phyloP scores from a whole-genome alignment of 495 filamentous ascomycete species.

The Neurospora cerealis region DNA sequence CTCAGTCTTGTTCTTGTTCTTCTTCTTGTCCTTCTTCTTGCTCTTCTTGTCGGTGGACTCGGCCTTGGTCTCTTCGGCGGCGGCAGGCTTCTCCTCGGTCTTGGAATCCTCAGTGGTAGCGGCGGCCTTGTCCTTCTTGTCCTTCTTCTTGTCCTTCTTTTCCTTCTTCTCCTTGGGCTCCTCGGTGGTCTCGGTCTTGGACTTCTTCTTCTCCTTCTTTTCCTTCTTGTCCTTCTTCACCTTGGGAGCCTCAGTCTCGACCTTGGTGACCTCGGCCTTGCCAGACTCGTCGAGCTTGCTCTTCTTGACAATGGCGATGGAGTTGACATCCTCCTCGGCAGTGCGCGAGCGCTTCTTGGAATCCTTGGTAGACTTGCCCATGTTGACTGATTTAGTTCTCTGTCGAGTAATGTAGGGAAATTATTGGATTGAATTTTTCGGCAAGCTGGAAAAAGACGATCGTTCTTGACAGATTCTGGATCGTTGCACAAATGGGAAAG shows the following conservation, averaged over 20 bases:
- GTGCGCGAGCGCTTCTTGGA: conserved; percentile 25
- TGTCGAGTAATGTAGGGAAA: not conserved
- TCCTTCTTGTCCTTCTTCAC: conserved; percentile 29
- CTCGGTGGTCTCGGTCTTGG: conserved; percentile 17
- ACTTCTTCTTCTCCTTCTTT: conserved; percentile 13
- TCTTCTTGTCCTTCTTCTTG: conserved; percentile 18
- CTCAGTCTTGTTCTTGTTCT: conserved; percentile 8
- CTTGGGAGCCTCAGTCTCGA: conserved; percentile 21
- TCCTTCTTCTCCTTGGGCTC: conserved; percentile 14
- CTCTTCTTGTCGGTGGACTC: conserved; percentile 25
- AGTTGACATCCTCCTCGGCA: conserved; percentile 19
- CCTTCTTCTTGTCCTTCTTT: conserved; percentile 33
- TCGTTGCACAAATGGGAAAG: not conserved
- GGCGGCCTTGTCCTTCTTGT: conserved; percentile 35
- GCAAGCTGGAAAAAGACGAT: not conserved
- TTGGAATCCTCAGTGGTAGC: conserved; percentile 11
- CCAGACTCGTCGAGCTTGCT: conserved; percentile 22
- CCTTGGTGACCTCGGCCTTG: conserved; percentile 32
- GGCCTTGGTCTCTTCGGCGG: too few relatives aligned
- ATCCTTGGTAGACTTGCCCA: conserved; percentile 14
- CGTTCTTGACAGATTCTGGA: not conserved
- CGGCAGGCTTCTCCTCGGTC: conserved; percentile 13
- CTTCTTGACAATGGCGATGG: conserved; percentile 20
- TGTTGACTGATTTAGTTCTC: not conserved
- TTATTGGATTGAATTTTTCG: not conserved